Percentiles rank a stretch among this genome's conserved stretches.
These are phyloP conservation scores for Plasmodium coatneyi DNA, from an alignment of 169 alveolate species.

Conservation along the genomic window DNA sequence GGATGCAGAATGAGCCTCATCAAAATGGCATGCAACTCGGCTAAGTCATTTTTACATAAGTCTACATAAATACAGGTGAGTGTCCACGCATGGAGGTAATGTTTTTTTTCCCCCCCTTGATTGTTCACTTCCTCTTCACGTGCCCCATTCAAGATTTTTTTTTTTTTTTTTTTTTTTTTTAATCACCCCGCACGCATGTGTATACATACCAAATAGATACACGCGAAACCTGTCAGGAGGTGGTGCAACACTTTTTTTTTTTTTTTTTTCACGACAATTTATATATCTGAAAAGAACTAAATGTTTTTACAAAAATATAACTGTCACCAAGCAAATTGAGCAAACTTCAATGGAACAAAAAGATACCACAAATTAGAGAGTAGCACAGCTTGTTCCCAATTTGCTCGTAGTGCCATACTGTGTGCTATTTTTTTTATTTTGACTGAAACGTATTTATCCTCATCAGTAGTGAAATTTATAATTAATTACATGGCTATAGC, in stretches of 20 bases:
- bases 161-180: background rate
- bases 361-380: background rate
- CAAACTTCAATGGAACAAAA: background rate
- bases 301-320: background rate
- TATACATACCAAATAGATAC: background rate
- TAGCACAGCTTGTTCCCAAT: background rate
- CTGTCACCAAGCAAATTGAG: background rate
- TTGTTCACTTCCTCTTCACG: background rate
- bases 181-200: slow-evolving; percentile 3
- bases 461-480: background rate
- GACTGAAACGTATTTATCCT: background rate
- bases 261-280: background rate
- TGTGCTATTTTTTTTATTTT: background rate
- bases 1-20: background rate
- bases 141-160: background rate
- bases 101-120: background rate
- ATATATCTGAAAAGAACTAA: background rate
- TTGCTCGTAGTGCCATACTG: background rate
- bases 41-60: background rate
- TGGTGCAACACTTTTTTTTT: background rate
- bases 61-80: background rate
- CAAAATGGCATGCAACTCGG: background rate
- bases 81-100: background rate
- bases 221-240: background rate
- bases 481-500: background rate